Percentiles rank a stretch among this genome's conserved stretches.
Evolutionary conservation across 2,329 filamentous ascomycete species (phyloP).

Genomic region (Exophiala sideris): DNA sequence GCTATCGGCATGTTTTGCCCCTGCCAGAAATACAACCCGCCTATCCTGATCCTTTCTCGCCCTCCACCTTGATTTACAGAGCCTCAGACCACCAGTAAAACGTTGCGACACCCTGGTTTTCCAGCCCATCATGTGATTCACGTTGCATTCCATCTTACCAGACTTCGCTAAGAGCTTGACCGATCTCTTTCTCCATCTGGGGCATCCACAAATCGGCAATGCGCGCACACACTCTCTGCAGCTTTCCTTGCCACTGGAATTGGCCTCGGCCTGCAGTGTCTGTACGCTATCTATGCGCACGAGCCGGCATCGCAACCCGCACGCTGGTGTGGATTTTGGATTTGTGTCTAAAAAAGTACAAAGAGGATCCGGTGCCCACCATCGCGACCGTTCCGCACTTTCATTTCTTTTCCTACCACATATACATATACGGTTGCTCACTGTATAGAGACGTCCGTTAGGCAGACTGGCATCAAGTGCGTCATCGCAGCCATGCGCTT

Average conservation of each 20-base stretch:
- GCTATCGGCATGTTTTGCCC: too few relatives aligned
- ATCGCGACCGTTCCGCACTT: background rate
- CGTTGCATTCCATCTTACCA: slow-evolving; percentile 1
- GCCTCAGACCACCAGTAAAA: background rate
- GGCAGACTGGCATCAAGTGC: too few relatives aligned
- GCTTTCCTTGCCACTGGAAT: background rate
- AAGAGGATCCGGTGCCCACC: slow-evolving; percentile 13
- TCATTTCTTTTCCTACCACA: background rate
- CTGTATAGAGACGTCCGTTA: background rate
- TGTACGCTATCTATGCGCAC: background rate
- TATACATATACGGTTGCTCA: background rate
- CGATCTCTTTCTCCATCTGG: slow-evolving; percentile 13
- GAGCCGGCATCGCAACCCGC: background rate
- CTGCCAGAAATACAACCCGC: background rate
- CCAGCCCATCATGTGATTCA: slow-evolving; percentile 1
- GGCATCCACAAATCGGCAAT: background rate
- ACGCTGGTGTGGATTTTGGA: background rate
- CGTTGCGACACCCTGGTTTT: background rate
- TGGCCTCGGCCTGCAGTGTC: background rate
- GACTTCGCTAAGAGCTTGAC: background rate
- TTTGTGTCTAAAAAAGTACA: slow-evolving; percentile 7
- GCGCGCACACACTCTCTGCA: background rate
- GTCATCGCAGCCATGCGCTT: slow-evolving; percentile 19
- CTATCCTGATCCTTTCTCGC: background rate
- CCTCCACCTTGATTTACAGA: background rate